Conservation (phyloP, 2,329 filamentous ascomycete species). For the Teratosphaeria epicoccoides region DNA sequence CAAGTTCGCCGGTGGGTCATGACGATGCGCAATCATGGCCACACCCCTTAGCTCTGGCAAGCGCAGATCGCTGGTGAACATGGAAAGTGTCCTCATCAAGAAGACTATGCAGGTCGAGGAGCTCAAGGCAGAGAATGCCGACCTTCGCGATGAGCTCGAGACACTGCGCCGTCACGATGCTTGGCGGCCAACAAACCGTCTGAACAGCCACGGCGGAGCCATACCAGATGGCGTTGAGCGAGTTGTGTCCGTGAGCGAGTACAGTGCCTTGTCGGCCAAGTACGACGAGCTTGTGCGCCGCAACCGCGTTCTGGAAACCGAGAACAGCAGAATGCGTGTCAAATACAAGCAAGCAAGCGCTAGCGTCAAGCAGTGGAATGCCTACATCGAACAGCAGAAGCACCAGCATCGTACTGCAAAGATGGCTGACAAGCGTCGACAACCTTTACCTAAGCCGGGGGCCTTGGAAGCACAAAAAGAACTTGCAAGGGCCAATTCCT, state of each 20-base stretch:
- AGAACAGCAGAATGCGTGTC: background rate
- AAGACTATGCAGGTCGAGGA: conserved; percentile 3
- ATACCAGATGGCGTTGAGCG: background rate
- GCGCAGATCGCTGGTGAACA: background rate
- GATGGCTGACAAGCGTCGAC: background rate
- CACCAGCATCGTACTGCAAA: background rate
- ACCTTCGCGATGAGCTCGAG: conserved; percentile 11
- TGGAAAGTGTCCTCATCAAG: background rate
- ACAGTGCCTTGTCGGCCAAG: conserved; percentile 18
- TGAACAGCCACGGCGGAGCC: background rate
- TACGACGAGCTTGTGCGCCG: conserved; percentile 22
- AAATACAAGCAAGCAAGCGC: conserved; percentile 29
- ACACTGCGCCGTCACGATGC: background rate
- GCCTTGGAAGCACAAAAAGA: background rate
- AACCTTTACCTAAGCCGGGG: background rate
- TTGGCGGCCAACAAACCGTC: background rate
- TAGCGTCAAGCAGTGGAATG: conserved; percentile 24
- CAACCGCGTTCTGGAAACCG: conserved; percentile 11
- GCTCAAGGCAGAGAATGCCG: conserved; percentile 17
- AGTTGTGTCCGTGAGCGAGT: conserved; percentile 7
- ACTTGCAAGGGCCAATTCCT: background rate
- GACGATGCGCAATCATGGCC: background rate
- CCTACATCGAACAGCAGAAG: conserved; percentile 10
- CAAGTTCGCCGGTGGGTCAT: background rate
- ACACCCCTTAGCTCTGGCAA: background rate